Conservation (phyloP, 148 eudicot species). For the Cornus kousa region DNA sequence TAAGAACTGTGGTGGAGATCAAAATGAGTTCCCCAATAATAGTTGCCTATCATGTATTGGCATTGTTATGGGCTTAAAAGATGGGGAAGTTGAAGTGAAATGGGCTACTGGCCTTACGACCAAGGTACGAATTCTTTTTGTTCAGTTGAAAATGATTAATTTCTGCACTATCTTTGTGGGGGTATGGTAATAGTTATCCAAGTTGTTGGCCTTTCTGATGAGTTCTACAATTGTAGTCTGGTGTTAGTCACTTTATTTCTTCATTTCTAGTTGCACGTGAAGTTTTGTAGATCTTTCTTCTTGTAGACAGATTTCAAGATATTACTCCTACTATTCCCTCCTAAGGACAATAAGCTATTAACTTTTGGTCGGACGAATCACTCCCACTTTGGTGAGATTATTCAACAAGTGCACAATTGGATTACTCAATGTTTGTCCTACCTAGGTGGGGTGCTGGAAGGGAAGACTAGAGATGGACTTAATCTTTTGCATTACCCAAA, state of each 20-base stretch:
- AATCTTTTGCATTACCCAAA: too few relatives aligned
- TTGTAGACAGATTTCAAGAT: too few relatives aligned
- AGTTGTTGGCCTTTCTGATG: neutral
- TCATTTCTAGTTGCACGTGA: neutral
- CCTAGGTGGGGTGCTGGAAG: too few relatives aligned
- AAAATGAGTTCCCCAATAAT: constrained; percentile 18
- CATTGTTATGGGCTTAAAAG: constrained; percentile 55
- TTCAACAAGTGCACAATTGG: too few relatives aligned
- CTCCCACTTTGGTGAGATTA: too few relatives aligned
- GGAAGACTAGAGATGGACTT: too few relatives aligned
- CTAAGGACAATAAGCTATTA: too few relatives aligned
- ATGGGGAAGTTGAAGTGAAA: constrained; percentile 67
- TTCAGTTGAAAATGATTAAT: neutral
- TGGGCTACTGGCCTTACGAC: constrained; percentile 74
- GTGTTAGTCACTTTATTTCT: neutral
- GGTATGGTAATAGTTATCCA: neutral
- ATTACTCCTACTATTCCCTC: too few relatives aligned
- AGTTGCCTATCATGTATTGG: constrained; percentile 65
- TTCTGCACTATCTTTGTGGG: neutral
- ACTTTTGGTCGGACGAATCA: too few relatives aligned
- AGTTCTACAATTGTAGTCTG: neutral
- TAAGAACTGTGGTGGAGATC: constrained; percentile 13
- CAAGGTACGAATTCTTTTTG: constrained; percentile 44
- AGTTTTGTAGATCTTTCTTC: neutral
- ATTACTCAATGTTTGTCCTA: too few relatives aligned